Evolutionary conservation across 352 stramenopile species (phyloP).

Genomic region (Albugo candida): DNA sequence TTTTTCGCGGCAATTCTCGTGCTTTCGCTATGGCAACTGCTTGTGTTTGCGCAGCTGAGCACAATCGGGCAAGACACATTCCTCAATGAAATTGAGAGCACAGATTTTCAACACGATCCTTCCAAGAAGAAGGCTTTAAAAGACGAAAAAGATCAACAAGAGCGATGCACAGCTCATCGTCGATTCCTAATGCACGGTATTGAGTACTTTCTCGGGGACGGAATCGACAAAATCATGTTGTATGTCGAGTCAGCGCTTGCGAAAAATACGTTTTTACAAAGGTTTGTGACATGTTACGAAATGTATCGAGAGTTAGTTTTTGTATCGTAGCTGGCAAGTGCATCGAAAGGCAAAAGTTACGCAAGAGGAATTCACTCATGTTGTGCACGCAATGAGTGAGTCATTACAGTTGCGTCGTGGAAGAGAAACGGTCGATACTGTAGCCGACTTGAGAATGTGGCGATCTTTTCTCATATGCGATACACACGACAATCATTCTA

Average conservation of each 20-base stretch:
- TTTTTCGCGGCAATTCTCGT: constrained; percentile 53
- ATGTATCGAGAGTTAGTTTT: too few species aligned
- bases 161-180: constrained; percentile 26
- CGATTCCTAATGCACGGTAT: constrained; percentile 50
- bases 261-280: constrained; percentile 28
- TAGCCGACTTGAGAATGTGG: constrained; percentile 21
- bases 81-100: constrained; percentile 22
- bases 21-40: constrained; percentile 59
- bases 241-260: constrained; percentile 37
- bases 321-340: constrained; percentile 28
- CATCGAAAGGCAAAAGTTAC: constrained; percentile 41
- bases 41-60: constrained; percentile 58
- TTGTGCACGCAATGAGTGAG: constrained; percentile 22
- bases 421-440: constrained; percentile 14
- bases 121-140: constrained; percentile 5
- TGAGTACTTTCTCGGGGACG: constrained; percentile 62
- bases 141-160: constrained; percentile 14
- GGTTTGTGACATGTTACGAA: too few species aligned
- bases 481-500: too few species aligned
- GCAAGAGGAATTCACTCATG: constrained; percentile 52
- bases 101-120: too few species aligned
- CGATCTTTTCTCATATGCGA: constrained; percentile 40
- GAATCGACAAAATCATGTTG: constrained; percentile 27
- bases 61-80: constrained; percentile 64
- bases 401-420: constrained; percentile 3